These are phyloP conservation scores for Mariannaea elegans DNA, from an alignment of 2,329 filamentous ascomycete genomes.

Conservation along the genomic window DNA sequence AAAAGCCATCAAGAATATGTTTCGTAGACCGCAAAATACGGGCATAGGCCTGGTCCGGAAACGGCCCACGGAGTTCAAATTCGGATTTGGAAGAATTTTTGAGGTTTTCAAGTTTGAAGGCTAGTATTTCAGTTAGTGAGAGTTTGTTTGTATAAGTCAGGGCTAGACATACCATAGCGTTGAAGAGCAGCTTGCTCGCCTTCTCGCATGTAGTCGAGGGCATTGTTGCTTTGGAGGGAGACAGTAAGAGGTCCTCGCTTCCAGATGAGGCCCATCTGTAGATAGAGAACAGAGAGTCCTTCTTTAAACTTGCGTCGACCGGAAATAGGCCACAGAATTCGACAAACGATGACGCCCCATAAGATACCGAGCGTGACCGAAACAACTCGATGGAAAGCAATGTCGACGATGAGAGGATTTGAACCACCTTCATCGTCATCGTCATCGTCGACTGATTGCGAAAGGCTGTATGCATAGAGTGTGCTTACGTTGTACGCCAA, in stretches of 20 bases:
- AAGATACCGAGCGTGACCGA: constrained; percentile 87
- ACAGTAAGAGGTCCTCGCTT: constrained; percentile 87
- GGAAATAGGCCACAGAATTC: constrained; percentile 92
- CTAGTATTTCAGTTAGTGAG: constrained; percentile 40
- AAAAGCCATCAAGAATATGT: constrained; percentile 90
- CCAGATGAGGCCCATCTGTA: constrained; percentile 96
- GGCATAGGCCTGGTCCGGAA: constrained; percentile 77
- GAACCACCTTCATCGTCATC: constrained; percentile 89
- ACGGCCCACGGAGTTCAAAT: constrained; percentile 88
- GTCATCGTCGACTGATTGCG: constrained; percentile 79
- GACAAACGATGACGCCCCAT: constrained; percentile 91
- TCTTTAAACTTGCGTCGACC: constrained; percentile 89
- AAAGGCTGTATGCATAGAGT: constrained; percentile 91
- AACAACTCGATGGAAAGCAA: constrained; percentile 86
- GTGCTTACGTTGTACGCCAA: constrained; percentile 96
- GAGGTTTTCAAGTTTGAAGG: constrained; percentile 76
- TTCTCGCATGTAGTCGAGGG: constrained; percentile 81
- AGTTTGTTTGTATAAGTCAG: too few species aligned
- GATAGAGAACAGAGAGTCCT: constrained; percentile 87
- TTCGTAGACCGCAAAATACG: constrained; percentile 82
- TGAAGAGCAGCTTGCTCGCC: constrained; percentile 89
- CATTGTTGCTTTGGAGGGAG: constrained; percentile 67
- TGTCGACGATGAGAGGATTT: constrained; percentile 85
- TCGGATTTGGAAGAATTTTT: constrained; percentile 80
- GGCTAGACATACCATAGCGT: constrained; percentile 64